Evolutionary conservation across 2,329 filamentous ascomycete genomes (phyloP), one percentile per base, ranked within the genome.

Genomic region (Teratosphaeria gauchensis): DNA sequence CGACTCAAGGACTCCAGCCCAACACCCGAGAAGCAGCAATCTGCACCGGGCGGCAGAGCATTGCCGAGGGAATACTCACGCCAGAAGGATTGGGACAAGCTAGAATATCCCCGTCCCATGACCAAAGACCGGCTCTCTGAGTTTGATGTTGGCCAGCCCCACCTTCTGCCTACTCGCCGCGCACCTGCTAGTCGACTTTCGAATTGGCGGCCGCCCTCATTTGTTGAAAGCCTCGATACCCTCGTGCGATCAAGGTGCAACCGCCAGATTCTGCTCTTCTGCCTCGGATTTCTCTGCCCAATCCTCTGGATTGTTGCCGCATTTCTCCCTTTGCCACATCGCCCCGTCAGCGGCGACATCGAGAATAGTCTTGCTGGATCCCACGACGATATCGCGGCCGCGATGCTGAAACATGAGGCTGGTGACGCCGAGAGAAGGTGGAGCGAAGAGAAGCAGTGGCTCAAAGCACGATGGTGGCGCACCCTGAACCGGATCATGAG

Each of bases 401-500:
- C 66, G 1, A 66, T 69, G 63, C 65, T 66, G 62, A 62, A 64
- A 57, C 68, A 69, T 55, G 65, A 66, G 46, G 68, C 67, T 14
- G 67, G 65, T 9, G 68, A 69, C 57, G 64, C 62, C 0, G 67
- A 67, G 58, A 56, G 60, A 54, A 61, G 64, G 55, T 72, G 69
- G 70, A 60, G 64, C 19, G 68, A 71, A 46, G 71, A 73, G 64
- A 63, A 64, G 55, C 55, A 56, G 16, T 73, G 64, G 55, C 48
- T 67, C 31, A 73, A 73, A 60, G 71, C 70, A 4, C 65, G 63
- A 51, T 74, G 72, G 72, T 74, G 72, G 72, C 62, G 71, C 56
- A 66, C 64, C 53, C 60, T 73, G 56, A 74, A 74, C 62, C 66
- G 72, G 28, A 63, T 73, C 28, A 74, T 74, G 72, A 69, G 69